Evolutionary conservation across 371 early-diverging fungal genomes (phyloP).

Genomic region (Choanephora cucurbitarum): DNA sequence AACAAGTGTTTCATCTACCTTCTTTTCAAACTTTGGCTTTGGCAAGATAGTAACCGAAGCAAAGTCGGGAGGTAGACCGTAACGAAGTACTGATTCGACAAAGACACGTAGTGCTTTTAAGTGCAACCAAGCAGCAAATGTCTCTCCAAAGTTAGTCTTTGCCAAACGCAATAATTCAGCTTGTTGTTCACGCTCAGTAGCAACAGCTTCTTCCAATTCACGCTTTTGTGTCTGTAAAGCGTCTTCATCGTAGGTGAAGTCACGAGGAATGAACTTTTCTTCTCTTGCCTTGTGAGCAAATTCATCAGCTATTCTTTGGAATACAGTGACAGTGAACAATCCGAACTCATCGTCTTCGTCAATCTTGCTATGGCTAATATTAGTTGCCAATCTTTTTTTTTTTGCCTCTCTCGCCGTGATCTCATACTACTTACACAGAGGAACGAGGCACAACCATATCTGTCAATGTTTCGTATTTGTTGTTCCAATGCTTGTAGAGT

Average conservation of each 20-base stretch:
- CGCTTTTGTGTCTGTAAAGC: constrained; percentile 75
- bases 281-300: constrained; percentile 88
- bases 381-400: background rate
- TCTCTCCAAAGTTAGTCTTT: constrained; percentile 93
- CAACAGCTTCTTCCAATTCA: constrained; percentile 70
- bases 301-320: constrained; percentile 86
- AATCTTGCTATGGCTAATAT: constrained; percentile 60
- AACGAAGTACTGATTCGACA: constrained; percentile 96
- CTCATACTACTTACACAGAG: constrained; percentile 78
- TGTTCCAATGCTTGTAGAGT: constrained; percentile 79
- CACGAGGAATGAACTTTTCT: constrained; percentile 90
- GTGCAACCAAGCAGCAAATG: constrained; percentile 90
- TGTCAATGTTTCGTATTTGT: constrained; percentile 86
- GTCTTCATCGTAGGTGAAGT: constrained; percentile 87
- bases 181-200: constrained; percentile 78
- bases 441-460: constrained; percentile 97
- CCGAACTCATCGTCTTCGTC: constrained; percentile 93
- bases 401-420: no score
- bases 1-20: constrained; percentile 72
- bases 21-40: constrained; percentile 76
- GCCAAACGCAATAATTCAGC: constrained; percentile 79
- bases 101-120: constrained; percentile 91
- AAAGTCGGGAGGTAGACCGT: constrained; percentile 96
- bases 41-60: constrained; percentile 81
- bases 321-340: constrained; percentile 91